Evolutionary conservation across 805 yeast species (phyloP).

Genomic region (Lachancea waltii): DNA sequence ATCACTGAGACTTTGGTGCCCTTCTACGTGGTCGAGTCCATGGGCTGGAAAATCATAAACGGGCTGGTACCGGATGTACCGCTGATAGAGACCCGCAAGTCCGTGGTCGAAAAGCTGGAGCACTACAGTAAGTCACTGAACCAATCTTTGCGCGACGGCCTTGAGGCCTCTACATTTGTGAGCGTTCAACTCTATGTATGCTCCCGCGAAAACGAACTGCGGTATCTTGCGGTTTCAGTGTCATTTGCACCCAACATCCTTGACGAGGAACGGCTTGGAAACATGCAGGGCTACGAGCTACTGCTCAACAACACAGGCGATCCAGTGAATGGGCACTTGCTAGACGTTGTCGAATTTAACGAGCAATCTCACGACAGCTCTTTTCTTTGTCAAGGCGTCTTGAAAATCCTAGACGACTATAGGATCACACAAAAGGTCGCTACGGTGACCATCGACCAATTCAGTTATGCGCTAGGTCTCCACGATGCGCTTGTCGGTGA

Average conservation of each 20-base stretch:
- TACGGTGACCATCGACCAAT: constrained; percentile 7
- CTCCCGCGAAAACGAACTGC: constrained; percentile 2
- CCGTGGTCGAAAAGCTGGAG: constrained; percentile 7
- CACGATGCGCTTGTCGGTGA: constrained; percentile 3
- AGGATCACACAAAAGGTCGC: constrained; percentile 8
- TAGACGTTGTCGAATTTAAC: constrained; percentile 7
- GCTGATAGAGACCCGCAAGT: constrained; percentile 5
- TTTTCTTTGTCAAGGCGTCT: constrained; percentile 1
- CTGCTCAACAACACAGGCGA: constrained; percentile 7
- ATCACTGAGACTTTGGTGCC: constrained; percentile 6
- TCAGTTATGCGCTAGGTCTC: constrained; percentile 1
- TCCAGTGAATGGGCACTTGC: constrained; percentile 7
- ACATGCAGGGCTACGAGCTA: constrained; percentile 1
- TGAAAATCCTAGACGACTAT: constrained; percentile 3
- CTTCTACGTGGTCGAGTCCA: constrained; percentile 6
- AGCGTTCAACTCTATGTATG: constrained; percentile 6
- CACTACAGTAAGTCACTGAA: constrained; percentile 3
- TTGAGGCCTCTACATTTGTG: constrained; percentile 5
- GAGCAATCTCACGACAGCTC: constrained; percentile 3
- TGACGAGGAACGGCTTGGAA: constrained; percentile 1
- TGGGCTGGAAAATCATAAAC: constrained; percentile 8
- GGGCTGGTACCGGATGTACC: constrained; percentile 6
- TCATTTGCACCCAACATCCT: constrained; percentile 9
- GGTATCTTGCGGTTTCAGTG: constrained; percentile 7
- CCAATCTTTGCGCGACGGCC: constrained; percentile 2